Evolutionary conservation across 192 early-diverging fungal species (phyloP).

Genomic region (Coemansia sp.): DNA sequence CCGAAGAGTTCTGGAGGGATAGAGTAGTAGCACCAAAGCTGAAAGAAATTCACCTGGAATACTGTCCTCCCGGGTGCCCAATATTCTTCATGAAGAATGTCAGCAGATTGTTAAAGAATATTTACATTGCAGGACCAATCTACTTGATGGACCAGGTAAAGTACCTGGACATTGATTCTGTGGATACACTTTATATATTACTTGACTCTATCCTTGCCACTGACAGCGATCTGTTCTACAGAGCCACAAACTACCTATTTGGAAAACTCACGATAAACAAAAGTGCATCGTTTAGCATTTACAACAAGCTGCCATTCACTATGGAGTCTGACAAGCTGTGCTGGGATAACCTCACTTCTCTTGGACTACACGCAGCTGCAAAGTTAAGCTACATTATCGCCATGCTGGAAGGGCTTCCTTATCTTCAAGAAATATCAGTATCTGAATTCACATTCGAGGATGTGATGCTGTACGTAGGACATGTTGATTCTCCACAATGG

Average conservation of each 20-base stretch:
- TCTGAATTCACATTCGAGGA: not conserved
- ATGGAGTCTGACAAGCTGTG: not conserved
- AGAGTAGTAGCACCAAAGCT: not conserved
- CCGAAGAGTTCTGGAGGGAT: not conserved
- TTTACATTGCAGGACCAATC: not conserved
- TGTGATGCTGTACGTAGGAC: not conserved
- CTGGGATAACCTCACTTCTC: not conserved
- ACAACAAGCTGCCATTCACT: not conserved
- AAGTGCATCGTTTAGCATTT: not conserved
- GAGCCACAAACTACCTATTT: not conserved
- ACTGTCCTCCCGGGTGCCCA: not conserved
- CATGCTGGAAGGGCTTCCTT: not conserved
- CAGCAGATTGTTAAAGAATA: not conserved
- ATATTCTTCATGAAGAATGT: not conserved
- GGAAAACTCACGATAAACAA: not conserved
- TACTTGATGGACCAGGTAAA: not conserved
- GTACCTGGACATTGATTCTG: not conserved
- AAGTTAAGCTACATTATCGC: not conserved
- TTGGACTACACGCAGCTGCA: not conserved
- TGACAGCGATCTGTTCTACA: not conserved
- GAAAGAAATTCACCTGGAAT: not conserved
- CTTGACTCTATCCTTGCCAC: not conserved
- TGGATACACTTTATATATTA: not conserved
- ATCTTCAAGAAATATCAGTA: not conserved
- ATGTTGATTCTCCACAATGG: not conserved